Evolutionary conservation across 257 asterid genomes (phyloP), one percentile per base, ranked within the genome.

Genomic region (Paulownia fortunei): DNA sequence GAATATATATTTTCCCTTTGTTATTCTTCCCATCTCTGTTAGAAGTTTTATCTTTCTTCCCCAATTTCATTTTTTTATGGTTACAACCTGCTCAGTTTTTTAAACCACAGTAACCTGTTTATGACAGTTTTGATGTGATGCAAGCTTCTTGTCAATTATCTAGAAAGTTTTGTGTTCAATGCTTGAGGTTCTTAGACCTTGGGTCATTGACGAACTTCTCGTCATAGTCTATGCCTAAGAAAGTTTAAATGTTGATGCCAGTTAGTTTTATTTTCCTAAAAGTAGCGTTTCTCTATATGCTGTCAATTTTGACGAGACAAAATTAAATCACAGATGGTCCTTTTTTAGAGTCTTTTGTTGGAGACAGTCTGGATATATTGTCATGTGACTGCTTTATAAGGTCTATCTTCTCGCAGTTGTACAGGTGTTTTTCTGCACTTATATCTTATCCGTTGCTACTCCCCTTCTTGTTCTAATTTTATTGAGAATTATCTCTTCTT

Each of bases 361-460:
- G 87, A 87, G 94, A 84, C 86, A 81, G 72, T 82, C 84, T 75
- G 87, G 92, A 85, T 88, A 85, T 82, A 76, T 76, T 80, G 82
- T 86, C 91, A 80, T 83, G 83, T 90, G 85, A 88, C 87, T 83
- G 85, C 88, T 86, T 84, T 89, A 79, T 86, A 86, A 82, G 91
- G 92, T 84, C 87, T 89, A 82, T 80, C 89, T 82, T 78, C 86
- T 76, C 79, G 76, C 85, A 76, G 79, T 80, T 79, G 69, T 83
- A 72, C 92, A 86, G 91, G 92, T 87, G 88, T 82, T 82, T 61
- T 84, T 86, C 93, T 89, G 91, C 90, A 75, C 88, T 84, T 85
- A 72, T 56, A 74, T 59, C 76, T 75, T 70, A 49, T 67, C 64
- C 24, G 77, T 59, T 58, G 77, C 23, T 59, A 56, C 67, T 80